Evolutionary conservation across 148 eudicot species (phyloP).

Genomic region (Fagopyrum esculentum): DNA sequence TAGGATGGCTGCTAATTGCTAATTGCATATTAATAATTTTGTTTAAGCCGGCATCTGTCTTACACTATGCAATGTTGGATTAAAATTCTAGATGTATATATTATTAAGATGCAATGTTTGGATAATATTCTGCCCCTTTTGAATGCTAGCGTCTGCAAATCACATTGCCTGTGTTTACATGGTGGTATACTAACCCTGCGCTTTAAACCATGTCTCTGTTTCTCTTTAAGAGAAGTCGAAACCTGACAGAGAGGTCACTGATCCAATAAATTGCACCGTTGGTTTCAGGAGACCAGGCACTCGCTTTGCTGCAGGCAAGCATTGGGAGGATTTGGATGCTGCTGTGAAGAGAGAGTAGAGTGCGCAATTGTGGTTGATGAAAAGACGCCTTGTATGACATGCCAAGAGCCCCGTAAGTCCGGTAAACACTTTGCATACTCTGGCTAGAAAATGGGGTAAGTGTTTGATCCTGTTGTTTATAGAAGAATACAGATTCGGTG

Average conservation of each 20-base stretch:
- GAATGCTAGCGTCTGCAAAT: background rate
- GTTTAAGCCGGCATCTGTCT: background rate
- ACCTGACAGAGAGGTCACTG: background rate
- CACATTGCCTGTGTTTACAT: background rate
- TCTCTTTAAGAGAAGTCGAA: background rate
- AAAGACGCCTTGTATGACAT: background rate
- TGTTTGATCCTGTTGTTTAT: constrained; percentile 3
- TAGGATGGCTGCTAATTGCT: background rate
- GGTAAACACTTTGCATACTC: background rate
- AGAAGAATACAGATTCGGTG: background rate
- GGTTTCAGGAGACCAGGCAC: background rate
- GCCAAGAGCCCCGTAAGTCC: background rate
- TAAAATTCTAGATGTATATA: background rate
- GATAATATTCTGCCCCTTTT: background rate
- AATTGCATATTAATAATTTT: background rate
- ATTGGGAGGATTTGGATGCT: constrained; percentile 2
- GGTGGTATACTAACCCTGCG: background rate
- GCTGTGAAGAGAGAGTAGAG: background rate
- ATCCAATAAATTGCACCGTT: background rate
- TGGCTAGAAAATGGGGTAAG: background rate
- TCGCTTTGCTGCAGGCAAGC: background rate
- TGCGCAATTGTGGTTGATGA: background rate
- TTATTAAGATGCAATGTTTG: background rate
- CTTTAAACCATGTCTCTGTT: background rate
- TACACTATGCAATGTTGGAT: background rate